Conservation (phyloP, 345 rosid species). For the Pugionium dolabratum region DNA sequence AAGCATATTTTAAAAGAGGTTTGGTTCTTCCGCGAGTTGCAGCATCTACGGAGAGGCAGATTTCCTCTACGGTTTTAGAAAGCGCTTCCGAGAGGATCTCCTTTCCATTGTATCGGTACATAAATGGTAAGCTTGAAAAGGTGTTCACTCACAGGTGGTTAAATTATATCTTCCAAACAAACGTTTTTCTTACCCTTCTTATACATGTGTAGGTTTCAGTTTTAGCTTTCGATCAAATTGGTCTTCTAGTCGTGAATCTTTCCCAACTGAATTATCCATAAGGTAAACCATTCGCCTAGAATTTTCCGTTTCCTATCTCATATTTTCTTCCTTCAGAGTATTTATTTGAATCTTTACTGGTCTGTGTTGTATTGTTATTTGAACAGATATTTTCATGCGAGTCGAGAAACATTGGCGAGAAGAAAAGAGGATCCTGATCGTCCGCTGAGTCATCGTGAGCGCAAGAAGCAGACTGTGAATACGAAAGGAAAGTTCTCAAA, state of each 20-base stretch:
- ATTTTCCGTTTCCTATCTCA: background rate
- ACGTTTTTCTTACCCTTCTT: background rate
- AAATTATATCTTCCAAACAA: conserved; percentile 3
- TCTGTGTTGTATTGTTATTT: conserved; percentile 14
- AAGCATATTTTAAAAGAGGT: conserved; percentile 44
- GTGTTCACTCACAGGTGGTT: conserved; percentile 8
- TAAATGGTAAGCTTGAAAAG: conserved; percentile 43
- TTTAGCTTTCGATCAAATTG: conserved; percentile 25
- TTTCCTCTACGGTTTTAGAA: conserved; percentile 30
- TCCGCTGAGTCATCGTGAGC: conserved; percentile 49
- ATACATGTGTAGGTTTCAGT: conserved; percentile 25
- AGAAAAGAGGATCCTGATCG: conserved; percentile 50
- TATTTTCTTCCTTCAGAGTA: background rate
- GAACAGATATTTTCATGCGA: conserved; percentile 64
- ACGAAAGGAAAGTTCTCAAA: conserved; percentile 61
- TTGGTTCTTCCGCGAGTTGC: conserved; percentile 39
- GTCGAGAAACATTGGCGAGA: conserved; percentile 51
- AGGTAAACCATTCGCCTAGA: conserved; percentile 30
- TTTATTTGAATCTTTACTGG: conserved; percentile 9
- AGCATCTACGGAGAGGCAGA: conserved; percentile 34
- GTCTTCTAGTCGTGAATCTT: conserved; percentile 18
- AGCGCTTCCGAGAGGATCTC: conserved; percentile 30
- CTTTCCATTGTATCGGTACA: conserved; percentile 34
- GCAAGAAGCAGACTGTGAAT: conserved; percentile 45
- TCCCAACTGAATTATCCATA: conserved; percentile 22